phyloP scores from a whole-genome alignment of 371 early-diverging fungal species.

The Coelomomyces lativittatus region DNA sequence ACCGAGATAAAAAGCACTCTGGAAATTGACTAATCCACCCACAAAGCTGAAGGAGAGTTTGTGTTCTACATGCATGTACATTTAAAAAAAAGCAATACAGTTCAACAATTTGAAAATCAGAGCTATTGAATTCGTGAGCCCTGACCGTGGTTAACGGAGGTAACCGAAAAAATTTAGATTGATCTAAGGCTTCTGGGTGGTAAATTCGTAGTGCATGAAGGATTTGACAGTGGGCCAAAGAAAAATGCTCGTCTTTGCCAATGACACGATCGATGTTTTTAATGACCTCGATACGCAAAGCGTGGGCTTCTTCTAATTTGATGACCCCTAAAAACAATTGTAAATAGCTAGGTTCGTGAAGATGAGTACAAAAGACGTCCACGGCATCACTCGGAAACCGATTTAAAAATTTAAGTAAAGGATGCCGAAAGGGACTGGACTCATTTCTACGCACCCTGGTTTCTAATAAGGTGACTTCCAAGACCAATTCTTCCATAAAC shows the following conservation, averaged over 20 bases:
- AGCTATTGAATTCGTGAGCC: not conserved
- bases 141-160: not conserved
- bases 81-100: not conserved
- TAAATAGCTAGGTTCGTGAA: conserved; percentile 39
- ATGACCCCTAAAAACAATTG: conserved; percentile 47
- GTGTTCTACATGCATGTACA: not conserved
- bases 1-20: not conserved
- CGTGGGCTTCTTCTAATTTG: conserved; percentile 36
- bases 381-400: conserved; percentile 66
- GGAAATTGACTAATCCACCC: not conserved
- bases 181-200: not conserved
- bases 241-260: not conserved
- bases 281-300: conserved; percentile 50
- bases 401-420: conserved; percentile 73
- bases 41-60: not conserved
- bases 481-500: conserved; percentile 74
- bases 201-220: not conserved
- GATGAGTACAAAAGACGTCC: conserved; percentile 59
- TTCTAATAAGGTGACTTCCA: conserved; percentile 68
- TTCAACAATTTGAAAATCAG: not conserved
- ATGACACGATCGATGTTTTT: conserved; percentile 37
- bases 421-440: conserved; percentile 81
- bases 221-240: not conserved
- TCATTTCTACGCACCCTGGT: conserved; percentile 50
- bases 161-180: not conserved